Percentiles rank a stretch among this genome's conserved stretches.
Conservation (phyloP, 208 protist genomes). For the Crithidia bombi region DNA sequence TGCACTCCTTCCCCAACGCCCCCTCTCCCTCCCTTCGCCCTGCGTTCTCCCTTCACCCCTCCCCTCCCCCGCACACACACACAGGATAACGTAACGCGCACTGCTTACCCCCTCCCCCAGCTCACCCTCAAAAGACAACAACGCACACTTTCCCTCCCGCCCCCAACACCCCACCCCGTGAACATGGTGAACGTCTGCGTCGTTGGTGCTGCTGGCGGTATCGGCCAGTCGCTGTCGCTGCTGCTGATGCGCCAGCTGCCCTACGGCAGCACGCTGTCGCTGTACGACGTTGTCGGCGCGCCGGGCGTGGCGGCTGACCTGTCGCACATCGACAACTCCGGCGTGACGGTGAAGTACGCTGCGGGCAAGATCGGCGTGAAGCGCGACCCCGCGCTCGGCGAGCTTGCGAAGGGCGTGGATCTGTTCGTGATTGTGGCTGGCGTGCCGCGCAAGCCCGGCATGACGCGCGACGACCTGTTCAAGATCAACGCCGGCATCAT, state of each 20-base stretch:
- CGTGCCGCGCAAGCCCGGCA: slow-evolving; percentile 96
- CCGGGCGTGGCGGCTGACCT: slow-evolving; percentile 95
- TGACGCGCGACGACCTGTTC: slow-evolving; percentile 98
- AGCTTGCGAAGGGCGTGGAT: slow-evolving; percentile 81
- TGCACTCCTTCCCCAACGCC: neutral
- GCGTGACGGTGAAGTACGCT: slow-evolving; percentile 80
- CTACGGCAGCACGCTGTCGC: slow-evolving; percentile 83
- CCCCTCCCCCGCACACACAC: neutral
- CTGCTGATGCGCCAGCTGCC: slow-evolving; percentile 80
- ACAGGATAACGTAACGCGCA: neutral
- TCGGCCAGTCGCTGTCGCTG: slow-evolving; percentile 90
- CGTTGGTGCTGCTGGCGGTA: slow-evolving; percentile 87
- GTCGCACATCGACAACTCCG: slow-evolving; percentile 86
- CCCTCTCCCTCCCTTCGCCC: neutral
- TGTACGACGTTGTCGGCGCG: slow-evolving; percentile 92
- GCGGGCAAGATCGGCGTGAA: slow-evolving; percentile 76
- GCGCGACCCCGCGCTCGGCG: slow-evolving; percentile 61
- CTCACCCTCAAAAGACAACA: slow-evolving; percentile 9
- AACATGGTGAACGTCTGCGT: slow-evolving; percentile 90
- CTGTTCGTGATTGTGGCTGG: slow-evolving; percentile 95
- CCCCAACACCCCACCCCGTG: neutral
- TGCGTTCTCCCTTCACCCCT: neutral
- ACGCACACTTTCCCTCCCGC: neutral
- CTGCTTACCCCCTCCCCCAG: neutral
- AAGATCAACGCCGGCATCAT: slow-evolving; percentile 96